Base-by-base conservation (phyloP, 108 stramenopile genomes). In the Skeletonema marinoi region DNA sequence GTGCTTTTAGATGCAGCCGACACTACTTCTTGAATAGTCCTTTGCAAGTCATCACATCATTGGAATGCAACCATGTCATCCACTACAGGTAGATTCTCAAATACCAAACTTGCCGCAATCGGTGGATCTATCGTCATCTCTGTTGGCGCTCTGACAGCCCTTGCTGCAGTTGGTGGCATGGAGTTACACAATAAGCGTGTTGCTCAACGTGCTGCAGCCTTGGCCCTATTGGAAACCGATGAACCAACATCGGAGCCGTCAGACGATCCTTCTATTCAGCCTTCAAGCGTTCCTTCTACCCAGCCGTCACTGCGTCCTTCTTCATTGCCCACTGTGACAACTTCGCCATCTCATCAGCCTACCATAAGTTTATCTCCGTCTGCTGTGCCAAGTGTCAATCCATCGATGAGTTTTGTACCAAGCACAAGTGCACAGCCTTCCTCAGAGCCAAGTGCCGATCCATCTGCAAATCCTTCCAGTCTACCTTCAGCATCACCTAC, bases 231-330 rank as follows among this genome's bases (percentile, higher is more conserved):
- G n/a, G 7, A 19, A 17, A 38, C 25, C 4, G 60, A 31, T 6
- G 2, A 31, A 36, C 12, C 11, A 36, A 63, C 39, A 17, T 17
- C 32, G 3, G 63, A 38, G 38, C 36, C 63, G 30, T 64, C 63
- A 64, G 63, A 64, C 0, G 35, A 0, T 61, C 60, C 60, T 13
- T 61, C 60, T 13, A 61, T 16, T 14, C 14, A 31, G 3, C 60
- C 60, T 61, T 61, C 60, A 10, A 29, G 10, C 12, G 25, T 17
- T n/a, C 62, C 62, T 21, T 63, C 62, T 16, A 29, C 1, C 3
- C 30, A 63, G 32, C 62, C 62, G 36, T 63, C 62, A 17, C n/a
- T 39, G 11, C 63, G 63, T 35, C 63, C 63, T 8, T 64, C 63
- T 19, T 33, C 25, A 3, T 38, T 21, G 63, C 63, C 38, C 3